Evolutionary conservation across 78 protist genomes (phyloP), one percentile per base, ranked within the genome.

Genomic region (Dictyostelium firmibasis): DNA sequence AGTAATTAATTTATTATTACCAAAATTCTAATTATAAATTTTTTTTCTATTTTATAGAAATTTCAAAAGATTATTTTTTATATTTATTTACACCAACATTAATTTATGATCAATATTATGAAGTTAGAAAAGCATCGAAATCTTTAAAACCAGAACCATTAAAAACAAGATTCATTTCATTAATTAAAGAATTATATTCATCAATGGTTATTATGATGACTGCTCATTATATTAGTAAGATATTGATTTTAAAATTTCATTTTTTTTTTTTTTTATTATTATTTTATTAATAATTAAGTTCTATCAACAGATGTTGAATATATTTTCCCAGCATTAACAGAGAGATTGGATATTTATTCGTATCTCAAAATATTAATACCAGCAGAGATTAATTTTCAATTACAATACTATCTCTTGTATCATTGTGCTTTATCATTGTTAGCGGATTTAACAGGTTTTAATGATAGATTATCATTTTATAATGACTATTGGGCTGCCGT

Each of bases 101-200:
- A 31, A 86, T 86, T 38, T 86, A 86, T 36, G 92, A 86, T 25
- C 92, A 86, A 60, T 86, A 57, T 86, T 75, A 13, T 33, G 92
- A 69, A 76, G 36, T 86, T 29, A 60, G 29, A 57, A 35, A 69
- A 33, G 29, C 10, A 31, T 64, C 64, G 7, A 25, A 70, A 70
- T 11, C 77, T 10, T 13, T 70, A 13, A 27, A 27, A 70, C 29
- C 29, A 10, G 33, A 50, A 50, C 14, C 84, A 38, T 10, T 57
- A 14, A 78, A 9, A 47, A 69, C 25, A 4, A 74, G 77, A 77
- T 0, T 86, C 2, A 18, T 76, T 0, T 9, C 35, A 29, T 35
- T 86, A 4, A 1, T 86, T 1, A 76, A 76, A 38, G 92, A 86
- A 72, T 38, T 86, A 13, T 86, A 86, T 60, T 53, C 84, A 7